Conservation (phyloP, 768 basidiomycete genomes). For the Amylocystis lapponica region DNA sequence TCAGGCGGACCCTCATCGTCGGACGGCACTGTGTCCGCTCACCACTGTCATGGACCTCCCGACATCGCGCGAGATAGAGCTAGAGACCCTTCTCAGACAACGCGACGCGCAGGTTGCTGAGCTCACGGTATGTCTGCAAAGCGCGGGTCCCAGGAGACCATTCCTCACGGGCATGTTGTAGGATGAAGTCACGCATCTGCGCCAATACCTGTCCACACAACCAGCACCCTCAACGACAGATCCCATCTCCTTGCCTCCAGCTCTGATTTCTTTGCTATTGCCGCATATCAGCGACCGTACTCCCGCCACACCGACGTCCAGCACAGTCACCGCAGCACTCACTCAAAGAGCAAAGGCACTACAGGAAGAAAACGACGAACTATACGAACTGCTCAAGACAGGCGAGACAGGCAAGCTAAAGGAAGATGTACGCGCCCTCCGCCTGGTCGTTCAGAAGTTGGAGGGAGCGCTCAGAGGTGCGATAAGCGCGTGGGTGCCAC, state of each 20-base stretch:
- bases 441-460: conserved; percentile 60
- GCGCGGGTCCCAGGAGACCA: no score
- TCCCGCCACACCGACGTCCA: conserved; percentile 23
- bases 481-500: conserved; percentile 10
- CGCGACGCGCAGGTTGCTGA: conserved; percentile 68
- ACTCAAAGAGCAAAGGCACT: conserved; percentile 66
- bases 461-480: conserved; percentile 75
- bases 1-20: conserved; percentile 8
- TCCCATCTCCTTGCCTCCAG: conserved; percentile 62
- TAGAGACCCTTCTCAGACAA: conserved; percentile 71
- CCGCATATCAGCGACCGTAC: conserved; percentile 54
- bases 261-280: conserved; percentile 61
- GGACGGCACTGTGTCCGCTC: conserved; percentile 12
- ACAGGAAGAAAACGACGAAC: conserved; percentile 85
- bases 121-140: conserved; percentile 67
- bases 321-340: conserved; percentile 66
- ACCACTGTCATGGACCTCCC: conserved; percentile 63
- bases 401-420: conserved; percentile 78
- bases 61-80: conserved; percentile 70
- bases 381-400: conserved; percentile 68
- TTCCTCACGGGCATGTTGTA: conserved; percentile 30
- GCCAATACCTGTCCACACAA: conserved; percentile 58
- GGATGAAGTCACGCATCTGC: conserved; percentile 70
- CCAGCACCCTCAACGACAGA: conserved; percentile 55
- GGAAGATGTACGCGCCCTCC: conserved; percentile 71